Conservation (phyloP, 1,139 yeast genomes). For the Yamadazyma membranifaciens region DNA sequence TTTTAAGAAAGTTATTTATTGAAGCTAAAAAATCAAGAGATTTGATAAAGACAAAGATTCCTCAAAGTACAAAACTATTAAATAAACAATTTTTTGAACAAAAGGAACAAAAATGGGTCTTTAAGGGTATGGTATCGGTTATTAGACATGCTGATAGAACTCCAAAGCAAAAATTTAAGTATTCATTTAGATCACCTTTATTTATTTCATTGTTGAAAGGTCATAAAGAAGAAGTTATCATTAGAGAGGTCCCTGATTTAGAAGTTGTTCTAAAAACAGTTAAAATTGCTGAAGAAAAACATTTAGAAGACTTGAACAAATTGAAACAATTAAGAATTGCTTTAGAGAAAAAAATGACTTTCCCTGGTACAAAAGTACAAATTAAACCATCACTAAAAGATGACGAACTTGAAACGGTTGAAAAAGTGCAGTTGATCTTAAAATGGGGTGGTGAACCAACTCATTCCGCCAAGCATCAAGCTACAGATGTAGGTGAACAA, state of each 20-base stretch:
- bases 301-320: conserved; percentile 78
- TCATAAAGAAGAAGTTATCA: conserved; percentile 92
- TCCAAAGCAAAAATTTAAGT: conserved; percentile 97
- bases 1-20: conserved; percentile 70
- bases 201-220: conserved; percentile 89
- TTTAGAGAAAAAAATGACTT: conserved; percentile 79
- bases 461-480: conserved; percentile 94
- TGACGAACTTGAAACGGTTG: conserved; percentile 66
- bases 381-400: conserved; percentile 79
- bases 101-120: conserved; percentile 93
- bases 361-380: conserved; percentile 97
- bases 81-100: conserved; percentile 58
- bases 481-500: conserved; percentile 93
- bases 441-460: conserved; percentile 99
- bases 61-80: conserved; percentile 34
- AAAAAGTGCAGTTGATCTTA: conserved; percentile 90
- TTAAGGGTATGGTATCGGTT: conserved; percentile 88
- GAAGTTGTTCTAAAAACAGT: conserved; percentile 85
- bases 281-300: conserved; percentile 71
- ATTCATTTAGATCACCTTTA: conserved; percentile 84
- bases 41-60: conserved; percentile 38
- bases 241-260: conserved; percentile 83
- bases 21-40: conserved; percentile 52
- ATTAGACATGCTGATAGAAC: conserved; percentile 98
- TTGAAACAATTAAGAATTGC: conserved; percentile 76